Conservation (phyloP, 352 stramenopile species). For the Blastocystis hominis region DNA sequence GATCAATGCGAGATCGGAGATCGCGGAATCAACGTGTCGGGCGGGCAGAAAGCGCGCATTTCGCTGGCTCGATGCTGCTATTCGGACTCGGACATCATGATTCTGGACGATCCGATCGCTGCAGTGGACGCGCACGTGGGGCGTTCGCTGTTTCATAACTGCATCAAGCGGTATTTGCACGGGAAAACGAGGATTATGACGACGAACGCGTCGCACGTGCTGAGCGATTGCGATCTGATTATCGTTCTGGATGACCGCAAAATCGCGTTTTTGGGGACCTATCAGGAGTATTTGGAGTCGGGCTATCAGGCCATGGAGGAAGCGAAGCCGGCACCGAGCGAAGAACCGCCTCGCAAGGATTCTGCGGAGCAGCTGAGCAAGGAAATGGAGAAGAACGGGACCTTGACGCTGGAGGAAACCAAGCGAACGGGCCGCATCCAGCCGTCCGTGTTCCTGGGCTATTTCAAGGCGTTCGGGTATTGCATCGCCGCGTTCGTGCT, state of each 20-base stretch:
- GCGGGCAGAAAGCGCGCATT: constrained; percentile 69
- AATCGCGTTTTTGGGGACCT: constrained; percentile 66
- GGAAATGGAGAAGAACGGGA: neutral
- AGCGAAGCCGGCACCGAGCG: constrained; percentile 53
- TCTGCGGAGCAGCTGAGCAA: neutral
- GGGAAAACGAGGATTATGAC: constrained; percentile 68
- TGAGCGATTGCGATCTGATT: constrained; percentile 65
- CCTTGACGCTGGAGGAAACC: neutral
- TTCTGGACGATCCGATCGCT: constrained; percentile 64
- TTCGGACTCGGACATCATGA: constrained; percentile 63
- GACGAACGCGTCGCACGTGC: constrained; percentile 68
- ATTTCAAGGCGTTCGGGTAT: constrained; percentile 45
- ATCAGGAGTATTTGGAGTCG: constrained; percentile 61
- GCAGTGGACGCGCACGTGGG: constrained; percentile 67
- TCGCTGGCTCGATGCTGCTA: constrained; percentile 65
- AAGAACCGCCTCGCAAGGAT: neutral
- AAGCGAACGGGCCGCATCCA: constrained; percentile 39
- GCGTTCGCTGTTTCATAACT: constrained; percentile 67
- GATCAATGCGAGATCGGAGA: constrained; percentile 76
- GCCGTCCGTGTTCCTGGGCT: constrained; percentile 44
- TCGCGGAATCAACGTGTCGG: constrained; percentile 68
- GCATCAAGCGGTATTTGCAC: constrained; percentile 66
- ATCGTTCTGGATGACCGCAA: constrained; percentile 64
- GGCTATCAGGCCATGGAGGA: constrained; percentile 62
- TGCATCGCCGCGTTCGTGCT: neutral